Evolutionary conservation across 2,329 filamentous ascomycete genomes (phyloP), one percentile per base, ranked within the genome.

Genomic region (Cadophora malorum): DNA sequence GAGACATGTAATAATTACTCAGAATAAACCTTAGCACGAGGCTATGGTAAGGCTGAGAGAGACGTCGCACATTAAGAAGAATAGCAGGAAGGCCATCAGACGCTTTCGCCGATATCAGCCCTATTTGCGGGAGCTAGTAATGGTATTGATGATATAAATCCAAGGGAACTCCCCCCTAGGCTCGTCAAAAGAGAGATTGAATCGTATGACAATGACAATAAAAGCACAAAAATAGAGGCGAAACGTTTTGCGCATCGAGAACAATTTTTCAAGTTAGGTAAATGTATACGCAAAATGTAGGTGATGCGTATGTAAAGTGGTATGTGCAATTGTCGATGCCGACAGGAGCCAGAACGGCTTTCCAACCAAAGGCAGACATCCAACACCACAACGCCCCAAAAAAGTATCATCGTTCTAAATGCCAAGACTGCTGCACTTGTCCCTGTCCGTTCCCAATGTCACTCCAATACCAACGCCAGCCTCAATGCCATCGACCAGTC

Each of bases 401-500:
- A 49, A 33, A 10, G 28, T 55, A 33, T 55, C 52, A 25, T 55
- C 28, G 25, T 33, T 55, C 7, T n/a, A 19, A 55, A 55, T 33
- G 52, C 52, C 52, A 55, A 55, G 52, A 55, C 52, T 55, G 25
- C 52, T 49, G 45, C 45, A 21, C 45, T 49, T 49, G 45, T 49
- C 6, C 41, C 45, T 49, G 7, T 49, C 45, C 45, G 4, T 21
- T 7, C 21, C 45, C 19, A 6, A n/a, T 49, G 41, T 12, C 41
- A 38, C 35, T 12, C 14, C 12, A 49, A 49, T 21, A 14, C 45
- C 19, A 55, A 53, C 50, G 25, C 50, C 50, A 55, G 25, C 14
- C 33, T 60, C 33, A 60, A 60, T 60, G n/a, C 64, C 56, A 66
- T 5, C 55, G 45, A n/a, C 45, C 25, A 55, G 53, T 53, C 41